Evolutionary conservation across 2,329 filamentous ascomycete species (phyloP).

Genomic region (Ascochyta clinopodiicola): DNA sequence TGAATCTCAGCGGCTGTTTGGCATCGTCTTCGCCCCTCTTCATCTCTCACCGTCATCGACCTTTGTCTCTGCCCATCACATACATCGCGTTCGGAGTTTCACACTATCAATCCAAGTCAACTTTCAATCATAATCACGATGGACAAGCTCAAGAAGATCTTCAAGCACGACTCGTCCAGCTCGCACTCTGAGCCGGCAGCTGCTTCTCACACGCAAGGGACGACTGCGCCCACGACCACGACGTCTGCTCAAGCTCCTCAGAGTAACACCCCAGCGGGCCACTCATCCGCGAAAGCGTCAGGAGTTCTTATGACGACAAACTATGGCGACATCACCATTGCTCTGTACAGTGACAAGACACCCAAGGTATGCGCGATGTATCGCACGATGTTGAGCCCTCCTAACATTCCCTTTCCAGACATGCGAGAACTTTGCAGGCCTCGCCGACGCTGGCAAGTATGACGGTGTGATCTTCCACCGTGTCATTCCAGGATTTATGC

Average conservation of each 20-base stretch:
- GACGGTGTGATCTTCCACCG: slow-evolving; percentile 86
- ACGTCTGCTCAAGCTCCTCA: slow-evolving; percentile 5
- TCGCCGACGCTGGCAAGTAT: slow-evolving; percentile 86
- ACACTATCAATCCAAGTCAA: neutral
- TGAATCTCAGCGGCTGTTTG: no score
- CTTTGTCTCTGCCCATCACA: neutral
- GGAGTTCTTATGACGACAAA: slow-evolving; percentile 12
- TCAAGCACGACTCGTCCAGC: slow-evolving; percentile 6
- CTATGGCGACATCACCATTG: slow-evolving; percentile 81
- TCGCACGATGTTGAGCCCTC: neutral
- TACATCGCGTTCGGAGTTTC: neutral
- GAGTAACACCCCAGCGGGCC: neutral
- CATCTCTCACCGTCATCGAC: no score
- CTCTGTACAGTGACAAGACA: slow-evolving; percentile 88
- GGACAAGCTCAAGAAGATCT: slow-evolving; percentile 13
- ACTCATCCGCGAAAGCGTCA: neutral
- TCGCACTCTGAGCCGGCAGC: neutral
- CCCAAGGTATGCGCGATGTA: slow-evolving; percentile 59
- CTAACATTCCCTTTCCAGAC: slow-evolving; percentile 53
- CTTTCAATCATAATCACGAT: neutral
- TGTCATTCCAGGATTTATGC: slow-evolving; percentile 95
- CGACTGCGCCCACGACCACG: neutral
- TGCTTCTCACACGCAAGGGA: neutral
- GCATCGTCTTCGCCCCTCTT: no score
- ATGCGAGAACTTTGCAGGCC: slow-evolving; percentile 84